A percentile compares a stretch with the other conserved stretches of the same genome.
Evolutionary conservation across 176 grass and related monocot genomes (phyloP).

Genomic region (Neostapfia colusana): DNA sequence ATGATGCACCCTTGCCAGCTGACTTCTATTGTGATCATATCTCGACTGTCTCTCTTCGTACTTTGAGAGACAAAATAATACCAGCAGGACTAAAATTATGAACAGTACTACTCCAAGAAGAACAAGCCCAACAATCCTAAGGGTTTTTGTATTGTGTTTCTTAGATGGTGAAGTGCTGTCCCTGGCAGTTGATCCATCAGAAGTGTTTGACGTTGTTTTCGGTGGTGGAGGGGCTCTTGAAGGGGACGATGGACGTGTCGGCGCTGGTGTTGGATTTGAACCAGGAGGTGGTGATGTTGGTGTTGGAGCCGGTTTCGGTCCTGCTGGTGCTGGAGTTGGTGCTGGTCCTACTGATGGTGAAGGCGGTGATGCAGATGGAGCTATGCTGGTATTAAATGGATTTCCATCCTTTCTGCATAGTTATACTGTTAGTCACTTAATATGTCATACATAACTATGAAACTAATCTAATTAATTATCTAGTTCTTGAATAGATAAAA

Average conservation of each 20-base stretch:
- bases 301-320: slow-evolving; percentile 49
- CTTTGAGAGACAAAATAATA: slow-evolving; percentile 80
- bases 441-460: slow-evolving; percentile 32
- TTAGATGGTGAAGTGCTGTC: slow-evolving; percentile 43
- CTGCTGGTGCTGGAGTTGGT: slow-evolving; percentile 53
- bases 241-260: slow-evolving; percentile 50
- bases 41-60: slow-evolving; percentile 69
- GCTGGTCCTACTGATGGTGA: slow-evolving; percentile 41
- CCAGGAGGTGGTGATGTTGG: slow-evolving; percentile 34
- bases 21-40: slow-evolving; percentile 55
- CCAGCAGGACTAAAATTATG: slow-evolving; percentile 58
- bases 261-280: slow-evolving; percentile 32
- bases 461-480: slow-evolving; percentile 26
- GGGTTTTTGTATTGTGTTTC: slow-evolving; percentile 53
- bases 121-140: slow-evolving; percentile 85
- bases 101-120: slow-evolving; percentile 62
- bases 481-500: slow-evolving; percentile 18
- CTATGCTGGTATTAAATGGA: slow-evolving; percentile 76
- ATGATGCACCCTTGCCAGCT: slow-evolving; percentile 46
- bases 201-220: slow-evolving; percentile 36
- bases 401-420: slow-evolving; percentile 93
- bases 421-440: slow-evolving; percentile 38
- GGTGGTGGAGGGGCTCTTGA: slow-evolving; percentile 41
- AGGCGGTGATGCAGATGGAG: slow-evolving; percentile 66
- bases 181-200: slow-evolving; percentile 45